Evolutionary conservation across 2,329 filamentous ascomycete genomes (phyloP).

Genomic region (Fusarium succisae): DNA sequence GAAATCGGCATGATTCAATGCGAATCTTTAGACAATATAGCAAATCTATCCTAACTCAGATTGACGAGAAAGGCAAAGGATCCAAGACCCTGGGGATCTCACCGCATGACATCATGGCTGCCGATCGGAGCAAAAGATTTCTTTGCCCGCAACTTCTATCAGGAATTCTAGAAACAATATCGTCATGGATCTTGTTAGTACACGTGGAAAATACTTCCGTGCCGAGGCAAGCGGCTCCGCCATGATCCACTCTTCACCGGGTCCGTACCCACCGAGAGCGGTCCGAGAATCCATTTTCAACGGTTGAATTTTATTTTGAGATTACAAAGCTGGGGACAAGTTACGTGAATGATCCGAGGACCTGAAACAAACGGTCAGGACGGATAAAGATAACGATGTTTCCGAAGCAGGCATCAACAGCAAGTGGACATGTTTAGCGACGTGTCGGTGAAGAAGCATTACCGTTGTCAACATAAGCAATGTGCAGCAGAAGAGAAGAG

Average conservation of each 20-base stretch:
- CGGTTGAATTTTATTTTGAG: background rate
- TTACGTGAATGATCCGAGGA: background rate
- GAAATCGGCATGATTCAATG: background rate
- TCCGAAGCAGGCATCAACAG: background rate
- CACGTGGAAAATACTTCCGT: background rate
- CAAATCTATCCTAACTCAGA: background rate
- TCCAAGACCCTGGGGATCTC: background rate
- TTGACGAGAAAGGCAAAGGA: background rate
- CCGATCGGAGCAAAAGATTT: background rate
- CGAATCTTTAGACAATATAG: background rate
- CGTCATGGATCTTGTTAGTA: background rate
- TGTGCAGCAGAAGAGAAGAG: background rate
- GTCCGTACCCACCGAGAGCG: background rate
- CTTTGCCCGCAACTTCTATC: background rate
- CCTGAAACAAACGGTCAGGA: background rate
- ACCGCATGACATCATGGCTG: background rate
- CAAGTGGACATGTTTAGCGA: background rate
- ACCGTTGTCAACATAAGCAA: background rate
- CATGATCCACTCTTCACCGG: background rate
- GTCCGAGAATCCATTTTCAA: background rate
- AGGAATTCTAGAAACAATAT: background rate
- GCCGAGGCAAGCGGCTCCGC: background rate
- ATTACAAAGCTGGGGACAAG: background rate
- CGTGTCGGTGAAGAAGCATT: background rate
- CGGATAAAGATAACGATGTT: background rate